Evolutionary conservation across 2,329 filamentous ascomycete genomes (phyloP), one percentile per base, ranked within the genome.

Genomic region (Dactylellina cionopaga): DNA sequence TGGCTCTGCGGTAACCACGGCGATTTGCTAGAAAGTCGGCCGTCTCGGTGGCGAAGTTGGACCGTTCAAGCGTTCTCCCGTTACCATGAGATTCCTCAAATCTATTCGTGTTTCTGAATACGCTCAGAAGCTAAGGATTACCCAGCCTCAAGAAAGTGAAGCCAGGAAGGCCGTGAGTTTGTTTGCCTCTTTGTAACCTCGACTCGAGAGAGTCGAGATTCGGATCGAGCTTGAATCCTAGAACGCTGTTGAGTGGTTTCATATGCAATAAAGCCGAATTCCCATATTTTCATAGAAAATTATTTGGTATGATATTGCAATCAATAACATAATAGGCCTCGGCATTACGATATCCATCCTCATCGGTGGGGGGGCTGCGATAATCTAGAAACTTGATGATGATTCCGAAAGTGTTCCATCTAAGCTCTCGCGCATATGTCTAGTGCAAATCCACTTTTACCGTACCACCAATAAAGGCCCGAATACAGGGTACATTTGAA

Each of bases 391-490:
- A 41, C 6, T 17, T n/a, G n/a, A n/a, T n/a, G n/a, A n/a, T n/a
- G n/a, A n/a, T n/a, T n/a, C n/a, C n/a, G n/a, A n/a, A n/a, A n/a
- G n/a, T n/a, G n/a, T n/a, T n/a, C n/a, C n/a, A n/a, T n/a, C n/a
- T n/a, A n/a, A n/a, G n/a, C n/a, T n/a, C n/a, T n/a, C n/a, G n/a
- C 51, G 51, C 43, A 58, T 58, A 66, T 51, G 62, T 33, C 52
- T 58, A 33, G 41, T 43, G 62, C 24, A 46, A 66, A 66, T 66
- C 62, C 62, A 66, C 51, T 66, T 43, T 66, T 33, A 49, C 27
- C n/a, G 29, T 58, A 33, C 43, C 51, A 56, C 62, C 62, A 66
- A 66, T 66, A 66, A 43, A 25, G 49, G 24, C 15, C 19, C 24
- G 17, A 37, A 47, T n/a, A 66, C 62, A 47, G 51, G 51, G n/a